These are phyloP conservation scores for Globisporangium solare DNA, from an alignment of 352 stramenopile species.

Conservation along the genomic window DNA sequence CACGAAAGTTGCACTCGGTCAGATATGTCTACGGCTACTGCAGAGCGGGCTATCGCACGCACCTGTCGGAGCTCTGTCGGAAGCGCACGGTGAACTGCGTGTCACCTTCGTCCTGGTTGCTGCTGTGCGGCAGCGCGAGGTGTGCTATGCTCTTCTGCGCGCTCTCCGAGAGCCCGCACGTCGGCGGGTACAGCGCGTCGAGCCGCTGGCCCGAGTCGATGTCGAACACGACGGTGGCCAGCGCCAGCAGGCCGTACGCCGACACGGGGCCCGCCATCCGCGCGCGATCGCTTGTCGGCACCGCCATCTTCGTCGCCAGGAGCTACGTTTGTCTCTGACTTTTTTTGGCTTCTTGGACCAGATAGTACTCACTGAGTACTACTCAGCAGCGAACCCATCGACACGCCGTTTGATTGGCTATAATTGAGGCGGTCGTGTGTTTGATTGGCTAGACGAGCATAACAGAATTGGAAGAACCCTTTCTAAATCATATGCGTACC, in stretches of 20 bases:
- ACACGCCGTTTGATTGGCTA: background rate
- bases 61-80: constrained; percentile 31
- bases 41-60: background rate
- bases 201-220: constrained; percentile 74
- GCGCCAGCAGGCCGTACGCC: constrained; percentile 45
- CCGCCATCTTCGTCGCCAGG: background rate
- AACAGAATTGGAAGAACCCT: background rate
- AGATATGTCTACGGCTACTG: background rate
- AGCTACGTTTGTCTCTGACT: too few species aligned
- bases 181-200: constrained; percentile 50
- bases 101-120: constrained; percentile 84
- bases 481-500: background rate
- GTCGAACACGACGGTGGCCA: constrained; percentile 80
- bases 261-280: background rate
- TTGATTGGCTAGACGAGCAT: background rate
- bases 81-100: constrained; percentile 83
- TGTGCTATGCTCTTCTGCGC: constrained; percentile 69
- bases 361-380: too few species aligned
- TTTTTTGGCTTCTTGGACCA: too few species aligned
- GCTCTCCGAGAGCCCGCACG: constrained; percentile 37
- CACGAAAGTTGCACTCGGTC: background rate
- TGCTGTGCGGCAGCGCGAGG: constrained; percentile 80
- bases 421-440: too few species aligned
- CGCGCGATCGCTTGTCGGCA: background rate
- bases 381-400: background rate